These are phyloP conservation scores for Malus sylvestris DNA, from an alignment of 306 rosid genomes.

Conservation along the genomic window DNA sequence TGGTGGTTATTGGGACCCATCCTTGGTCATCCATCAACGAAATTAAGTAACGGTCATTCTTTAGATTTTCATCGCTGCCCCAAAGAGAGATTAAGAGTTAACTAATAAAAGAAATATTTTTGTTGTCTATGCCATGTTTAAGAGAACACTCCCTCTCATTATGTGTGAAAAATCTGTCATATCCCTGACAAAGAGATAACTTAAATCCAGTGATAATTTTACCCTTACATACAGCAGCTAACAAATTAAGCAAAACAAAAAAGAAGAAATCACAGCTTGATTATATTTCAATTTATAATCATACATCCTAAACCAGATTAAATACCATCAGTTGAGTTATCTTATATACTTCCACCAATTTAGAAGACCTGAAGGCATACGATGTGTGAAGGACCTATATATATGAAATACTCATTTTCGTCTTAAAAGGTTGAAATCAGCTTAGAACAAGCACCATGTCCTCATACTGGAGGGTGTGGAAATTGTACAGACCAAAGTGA, in stretches of 20 bases:
- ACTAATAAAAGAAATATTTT: slow-evolving; percentile 2
- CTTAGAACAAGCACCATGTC: no score
- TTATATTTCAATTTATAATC: not conserved
- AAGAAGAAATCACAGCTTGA: not conserved
- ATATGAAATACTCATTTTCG: no score
- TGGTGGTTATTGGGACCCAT: slow-evolving; percentile 65
- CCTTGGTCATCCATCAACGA: slow-evolving; percentile 93
- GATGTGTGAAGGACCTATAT: not conserved
- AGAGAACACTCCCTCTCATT: not conserved
- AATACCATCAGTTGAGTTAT: not conserved
- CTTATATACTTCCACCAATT: not conserved
- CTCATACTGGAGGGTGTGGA: not conserved
- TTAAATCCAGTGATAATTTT: not conserved
- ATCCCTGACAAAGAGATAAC: not conserved
- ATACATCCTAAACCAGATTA: not conserved
- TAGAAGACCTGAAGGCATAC: not conserved
- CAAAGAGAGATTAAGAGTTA: slow-evolving; percentile 41
- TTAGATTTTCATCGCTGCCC: slow-evolving; percentile 94
- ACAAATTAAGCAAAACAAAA: not conserved
- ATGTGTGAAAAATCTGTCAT: not conserved
- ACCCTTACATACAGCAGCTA: not conserved
- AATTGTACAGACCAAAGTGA: not conserved
- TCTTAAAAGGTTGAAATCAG: no score
- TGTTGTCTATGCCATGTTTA: not conserved
- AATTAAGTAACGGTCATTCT: slow-evolving; percentile 60